Evolutionary conservation across 768 basidiomycete species (phyloP), one percentile per base, ranked within the genome.

Genomic region (Russula sp.): DNA sequence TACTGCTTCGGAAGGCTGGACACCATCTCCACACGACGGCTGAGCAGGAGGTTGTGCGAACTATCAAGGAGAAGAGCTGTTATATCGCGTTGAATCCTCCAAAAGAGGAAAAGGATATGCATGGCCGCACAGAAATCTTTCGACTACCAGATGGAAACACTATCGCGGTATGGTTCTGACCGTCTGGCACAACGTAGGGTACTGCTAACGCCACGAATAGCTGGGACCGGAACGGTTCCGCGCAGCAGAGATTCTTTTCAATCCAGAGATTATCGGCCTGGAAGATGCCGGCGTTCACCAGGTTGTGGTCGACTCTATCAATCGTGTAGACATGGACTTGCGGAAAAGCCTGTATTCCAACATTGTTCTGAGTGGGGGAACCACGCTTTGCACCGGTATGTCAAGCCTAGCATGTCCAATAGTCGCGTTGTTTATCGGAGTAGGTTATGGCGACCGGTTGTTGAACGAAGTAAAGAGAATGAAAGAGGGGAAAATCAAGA

Each of bases 231-330:
- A 98, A 76, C 87, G 96, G 60, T 98, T 96, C 80, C 85, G 94
- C 68, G 97, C 97, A 11, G 94, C 97, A 37, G 97, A 99, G 73
- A 93, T 98, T 62, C 77, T 99, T 56, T 99, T 99, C 79, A 96
- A 97, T 72, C 97, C 97, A 34, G 95, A 98, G 74, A 77, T 98
- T 55, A 89, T 98, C 68, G 97, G 97, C 7, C 87, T 91, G 69
- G 97, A 99, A 75, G 94, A 96, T 70, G 88, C 92, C 31, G 97
- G 97, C 57, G 94, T 98, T 11, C 97, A 98, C 74, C 95, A 99
- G 75, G 93, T 98, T 42, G 89, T 98, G 13, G 93, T 98, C n/a
- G 94, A 99, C 77, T 95, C 95, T 8, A 98, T 98, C 73, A 92
- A 88, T 75, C 82, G 94, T 48, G 94, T 97, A 39, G 97, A 99